These are phyloP conservation scores for Aureobasidium sp. DNA, from an alignment of 2,329 filamentous ascomycete species.

Conservation along the genomic window DNA sequence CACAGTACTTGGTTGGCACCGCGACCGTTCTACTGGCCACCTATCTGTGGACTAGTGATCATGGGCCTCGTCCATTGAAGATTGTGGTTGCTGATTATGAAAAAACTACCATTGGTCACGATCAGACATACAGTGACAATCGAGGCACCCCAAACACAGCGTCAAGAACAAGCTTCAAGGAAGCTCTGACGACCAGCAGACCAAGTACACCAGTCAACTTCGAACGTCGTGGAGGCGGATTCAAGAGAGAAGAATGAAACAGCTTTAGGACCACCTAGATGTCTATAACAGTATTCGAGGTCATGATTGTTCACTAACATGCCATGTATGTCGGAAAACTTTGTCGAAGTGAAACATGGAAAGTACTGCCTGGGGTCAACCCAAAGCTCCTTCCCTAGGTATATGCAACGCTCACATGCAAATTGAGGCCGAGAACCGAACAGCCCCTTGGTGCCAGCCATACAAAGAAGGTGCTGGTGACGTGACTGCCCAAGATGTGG, in stretches of 20 bases:
- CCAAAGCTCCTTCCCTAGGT: neutral
- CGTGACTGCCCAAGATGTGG: neutral
- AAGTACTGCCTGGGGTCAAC: neutral
- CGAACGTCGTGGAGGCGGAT: slow-evolving; percentile 24
- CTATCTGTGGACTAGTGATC: slow-evolving; percentile 73
- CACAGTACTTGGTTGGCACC: slow-evolving; percentile 75
- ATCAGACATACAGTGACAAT: slow-evolving; percentile 33
- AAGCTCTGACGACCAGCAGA: slow-evolving; percentile 46
- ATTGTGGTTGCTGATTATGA: slow-evolving; percentile 69
- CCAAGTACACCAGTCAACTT: slow-evolving; percentile 27
- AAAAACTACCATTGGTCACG: slow-evolving; percentile 56
- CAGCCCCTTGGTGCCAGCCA: neutral
- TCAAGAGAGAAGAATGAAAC: slow-evolving; percentile 32
- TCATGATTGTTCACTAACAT: neutral
- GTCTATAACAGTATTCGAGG: neutral
- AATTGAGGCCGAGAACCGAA: neutral
- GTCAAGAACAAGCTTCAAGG: slow-evolving; percentile 38
- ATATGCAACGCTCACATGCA: neutral
- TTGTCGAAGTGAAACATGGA: neutral
- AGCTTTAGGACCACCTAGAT: neutral
- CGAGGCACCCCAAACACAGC: neutral
- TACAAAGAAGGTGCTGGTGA: neutral
- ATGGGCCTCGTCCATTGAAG: slow-evolving; percentile 52
- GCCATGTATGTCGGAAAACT: no score
- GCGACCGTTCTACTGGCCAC: slow-evolving; percentile 71